phyloP scores from a whole-genome alignment of 2,329 filamentous ascomycete genomes.

The Cordyceps militaris region DNA sequence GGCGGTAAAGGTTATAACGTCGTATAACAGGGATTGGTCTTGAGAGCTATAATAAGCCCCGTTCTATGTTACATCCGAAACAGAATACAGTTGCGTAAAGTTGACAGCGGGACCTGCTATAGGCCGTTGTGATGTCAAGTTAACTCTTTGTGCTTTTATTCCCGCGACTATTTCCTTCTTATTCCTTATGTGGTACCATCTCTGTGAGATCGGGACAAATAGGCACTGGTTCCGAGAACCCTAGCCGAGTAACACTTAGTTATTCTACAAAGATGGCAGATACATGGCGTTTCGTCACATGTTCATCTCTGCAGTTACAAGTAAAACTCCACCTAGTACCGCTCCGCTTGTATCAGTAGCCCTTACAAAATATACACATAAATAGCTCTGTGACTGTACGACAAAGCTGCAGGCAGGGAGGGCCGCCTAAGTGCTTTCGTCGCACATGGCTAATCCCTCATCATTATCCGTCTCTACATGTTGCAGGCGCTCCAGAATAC shows the following conservation, averaged over 20 bases:
- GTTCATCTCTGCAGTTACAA: too few relatives aligned
- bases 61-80: too few relatives aligned
- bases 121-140: not conserved
- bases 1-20: not conserved
- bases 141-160: not conserved
- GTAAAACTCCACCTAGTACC: too few relatives aligned
- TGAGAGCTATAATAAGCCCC: too few relatives aligned
- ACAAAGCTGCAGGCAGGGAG: too few relatives aligned
- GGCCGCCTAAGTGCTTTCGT: not conserved
- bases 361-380: too few relatives aligned
- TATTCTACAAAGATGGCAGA: too few relatives aligned
- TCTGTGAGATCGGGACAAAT: not conserved
- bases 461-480: not conserved
- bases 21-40: too few relatives aligned
- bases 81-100: not conserved
- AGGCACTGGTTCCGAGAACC: not conserved
- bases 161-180: not conserved
- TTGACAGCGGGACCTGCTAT: not conserved
- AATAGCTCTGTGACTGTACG: too few relatives aligned
- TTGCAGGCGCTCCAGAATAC: not conserved
- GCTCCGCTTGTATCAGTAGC: too few relatives aligned
- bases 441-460: not conserved
- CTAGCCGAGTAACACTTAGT: not conserved
- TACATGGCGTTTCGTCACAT: not conserved
- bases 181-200: not conserved